Evolutionary conservation across 495 filamentous ascomycete genomes (phyloP).

Genomic region (Podospora fimiseda): DNA sequence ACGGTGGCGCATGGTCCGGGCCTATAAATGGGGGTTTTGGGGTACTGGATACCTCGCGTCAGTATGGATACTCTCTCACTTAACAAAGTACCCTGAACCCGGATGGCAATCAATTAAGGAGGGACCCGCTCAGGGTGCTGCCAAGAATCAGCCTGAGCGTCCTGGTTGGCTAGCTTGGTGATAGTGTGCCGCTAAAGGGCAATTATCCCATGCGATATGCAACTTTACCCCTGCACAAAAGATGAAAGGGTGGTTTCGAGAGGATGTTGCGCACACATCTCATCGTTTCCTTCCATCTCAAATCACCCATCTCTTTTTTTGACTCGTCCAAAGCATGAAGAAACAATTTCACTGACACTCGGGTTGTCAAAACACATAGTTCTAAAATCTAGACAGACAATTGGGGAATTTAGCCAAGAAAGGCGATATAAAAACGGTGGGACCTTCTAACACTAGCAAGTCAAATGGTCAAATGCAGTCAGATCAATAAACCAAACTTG

Average conservation of each 20-base stretch:
- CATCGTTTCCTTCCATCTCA: neutral
- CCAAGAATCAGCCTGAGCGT: neutral
- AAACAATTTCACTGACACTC: neutral
- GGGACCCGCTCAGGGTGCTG: neutral
- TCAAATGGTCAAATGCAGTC: neutral
- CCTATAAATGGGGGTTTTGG: conserved; percentile 14
- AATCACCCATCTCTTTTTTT: too few species aligned
- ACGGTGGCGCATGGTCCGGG: conserved; percentile 24
- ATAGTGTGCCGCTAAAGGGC: neutral
- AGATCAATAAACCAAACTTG: neutral
- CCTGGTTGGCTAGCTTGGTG: neutral
- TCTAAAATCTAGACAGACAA: neutral
- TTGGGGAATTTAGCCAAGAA: too few species aligned
- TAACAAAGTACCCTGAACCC: conserved; percentile 13
- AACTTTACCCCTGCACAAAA: neutral
- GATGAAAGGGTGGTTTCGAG: neutral
- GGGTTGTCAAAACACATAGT: neutral
- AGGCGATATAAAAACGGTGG: too few species aligned
- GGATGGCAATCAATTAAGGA: neutral
- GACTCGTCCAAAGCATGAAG: too few species aligned
- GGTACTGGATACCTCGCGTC: conserved; percentile 14
- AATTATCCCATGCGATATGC: neutral
- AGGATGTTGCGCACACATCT: too few species aligned
- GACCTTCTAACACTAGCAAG: too few species aligned
- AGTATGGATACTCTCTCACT: neutral